Conservation (phyloP, 169 alveolate species). For the Plasmodium chabaudi region DNA sequence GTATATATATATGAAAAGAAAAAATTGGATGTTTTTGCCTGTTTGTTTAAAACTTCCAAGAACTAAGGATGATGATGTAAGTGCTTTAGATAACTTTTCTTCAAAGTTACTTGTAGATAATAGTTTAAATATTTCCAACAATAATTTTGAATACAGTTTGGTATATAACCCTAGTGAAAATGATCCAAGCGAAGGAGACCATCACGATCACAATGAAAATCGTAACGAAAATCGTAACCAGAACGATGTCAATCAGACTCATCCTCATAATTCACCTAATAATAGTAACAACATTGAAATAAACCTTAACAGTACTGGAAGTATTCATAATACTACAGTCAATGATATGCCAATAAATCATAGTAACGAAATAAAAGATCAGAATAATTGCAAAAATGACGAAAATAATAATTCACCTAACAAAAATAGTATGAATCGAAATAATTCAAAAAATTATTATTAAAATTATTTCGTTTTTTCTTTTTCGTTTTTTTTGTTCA, state of each 20-base stretch:
- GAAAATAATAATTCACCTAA: constrained; percentile 4
- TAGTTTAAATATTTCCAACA: constrained; percentile 29
- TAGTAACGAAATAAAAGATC: background rate
- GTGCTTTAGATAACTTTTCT: constrained; percentile 57
- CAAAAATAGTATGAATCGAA: background rate
- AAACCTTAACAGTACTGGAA: constrained; percentile 1
- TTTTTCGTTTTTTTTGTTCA: background rate
- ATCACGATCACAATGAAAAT: background rate
- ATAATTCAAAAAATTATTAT: background rate
- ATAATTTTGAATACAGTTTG: constrained; percentile 25
- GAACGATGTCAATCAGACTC: background rate
- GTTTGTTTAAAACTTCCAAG: constrained; percentile 49
- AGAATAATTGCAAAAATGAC: background rate
- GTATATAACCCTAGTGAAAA: background rate
- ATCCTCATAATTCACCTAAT: background rate
- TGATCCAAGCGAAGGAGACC: background rate
- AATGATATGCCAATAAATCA: background rate
- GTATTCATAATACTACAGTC: background rate
- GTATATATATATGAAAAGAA: constrained; percentile 75
- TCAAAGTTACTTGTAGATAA: constrained; percentile 48
- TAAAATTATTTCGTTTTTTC: background rate
- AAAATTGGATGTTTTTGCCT: constrained; percentile 64
- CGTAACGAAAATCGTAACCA: background rate
- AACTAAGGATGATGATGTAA: constrained; percentile 73
- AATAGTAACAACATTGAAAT: background rate